Evolutionary conservation across 108 stramenopile species (phyloP).

Genomic region (Skeletonema grethae): DNA sequence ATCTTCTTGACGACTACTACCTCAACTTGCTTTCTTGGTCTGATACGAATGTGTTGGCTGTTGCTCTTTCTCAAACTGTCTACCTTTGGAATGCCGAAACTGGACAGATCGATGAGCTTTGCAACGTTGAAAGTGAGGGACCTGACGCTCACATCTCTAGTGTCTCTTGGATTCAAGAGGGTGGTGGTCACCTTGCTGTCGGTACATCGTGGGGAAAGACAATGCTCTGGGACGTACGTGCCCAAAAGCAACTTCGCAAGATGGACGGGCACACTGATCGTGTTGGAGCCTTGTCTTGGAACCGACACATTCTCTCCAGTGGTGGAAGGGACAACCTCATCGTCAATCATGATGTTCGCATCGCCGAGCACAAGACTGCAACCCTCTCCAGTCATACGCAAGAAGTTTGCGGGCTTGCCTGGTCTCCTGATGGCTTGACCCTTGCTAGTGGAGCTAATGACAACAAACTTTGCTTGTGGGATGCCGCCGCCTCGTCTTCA

Average conservation of each 20-base stretch:
- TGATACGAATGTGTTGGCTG: constrained; percentile 92
- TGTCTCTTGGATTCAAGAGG: constrained; percentile 88
- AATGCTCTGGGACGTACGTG: constrained; percentile 87
- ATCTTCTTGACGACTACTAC: constrained; percentile 98
- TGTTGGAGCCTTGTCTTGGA: constrained; percentile 96
- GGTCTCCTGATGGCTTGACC: constrained; percentile 91
- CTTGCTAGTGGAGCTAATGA: constrained; percentile 99
- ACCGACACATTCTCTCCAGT: constrained; percentile 88
- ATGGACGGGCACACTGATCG: constrained; percentile 92
- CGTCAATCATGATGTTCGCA: constrained; percentile 94
- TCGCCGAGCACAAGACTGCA: constrained; percentile 61
- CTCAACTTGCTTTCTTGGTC: constrained; percentile 97
- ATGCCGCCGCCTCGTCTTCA: constrained; percentile 61
- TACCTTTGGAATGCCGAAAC: constrained; percentile 98
- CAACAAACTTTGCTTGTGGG: constrained; percentile 97
- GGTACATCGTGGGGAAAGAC: constrained; percentile 82
- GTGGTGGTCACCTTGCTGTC: constrained; percentile 88
- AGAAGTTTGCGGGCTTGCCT: constrained; percentile 87
- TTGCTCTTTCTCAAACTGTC: constrained; percentile 95
- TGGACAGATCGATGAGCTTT: constrained; percentile 93
- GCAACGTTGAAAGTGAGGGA: constrained; percentile 70
- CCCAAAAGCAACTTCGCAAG: constrained; percentile 72
- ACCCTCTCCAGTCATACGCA: constrained; percentile 76
- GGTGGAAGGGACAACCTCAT: constrained; percentile 92
- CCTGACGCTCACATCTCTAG: constrained; percentile 95